Evolutionary conservation across 2,329 filamentous ascomycete species (phyloP).

Genomic region (Talaromyces atroroseus): DNA sequence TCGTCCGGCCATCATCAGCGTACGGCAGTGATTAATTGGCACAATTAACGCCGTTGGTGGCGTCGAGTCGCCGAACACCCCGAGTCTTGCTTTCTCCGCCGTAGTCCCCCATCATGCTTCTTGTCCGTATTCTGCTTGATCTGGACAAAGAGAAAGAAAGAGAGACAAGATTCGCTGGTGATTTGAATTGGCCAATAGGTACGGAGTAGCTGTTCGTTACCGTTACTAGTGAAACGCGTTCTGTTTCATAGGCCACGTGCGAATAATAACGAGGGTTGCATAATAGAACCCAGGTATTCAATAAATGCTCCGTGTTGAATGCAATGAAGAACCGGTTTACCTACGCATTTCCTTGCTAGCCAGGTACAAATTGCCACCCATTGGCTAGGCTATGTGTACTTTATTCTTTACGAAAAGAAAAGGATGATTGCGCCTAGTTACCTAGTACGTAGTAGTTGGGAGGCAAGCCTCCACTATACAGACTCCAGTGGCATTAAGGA

Average conservation of each 20-base stretch:
- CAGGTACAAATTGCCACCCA: not conserved
- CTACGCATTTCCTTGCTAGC: not conserved
- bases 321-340: not conserved
- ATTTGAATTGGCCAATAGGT: not conserved
- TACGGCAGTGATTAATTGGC: not conserved
- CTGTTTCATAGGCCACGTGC: not conserved
- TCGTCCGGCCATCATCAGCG: not conserved
- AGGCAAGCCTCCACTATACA: no score
- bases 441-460: no score
- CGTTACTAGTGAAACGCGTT: not conserved
- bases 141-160: no score
- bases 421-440: no score
- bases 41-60: not conserved
- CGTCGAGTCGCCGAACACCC: not conserved
- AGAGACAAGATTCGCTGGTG: no score
- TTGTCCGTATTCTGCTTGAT: no score
- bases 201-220: not conserved
- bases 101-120: no score
- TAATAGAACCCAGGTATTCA: not conserved
- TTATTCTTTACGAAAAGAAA: no score
- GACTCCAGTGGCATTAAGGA: no score
- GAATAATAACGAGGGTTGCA: not conserved
- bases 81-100: not conserved
- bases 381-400: not conserved
- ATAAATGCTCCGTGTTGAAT: not conserved